Evolutionary conservation across 768 basidiomycete genomes (phyloP).

Genomic region (Auriscalpium microsporum): DNA sequence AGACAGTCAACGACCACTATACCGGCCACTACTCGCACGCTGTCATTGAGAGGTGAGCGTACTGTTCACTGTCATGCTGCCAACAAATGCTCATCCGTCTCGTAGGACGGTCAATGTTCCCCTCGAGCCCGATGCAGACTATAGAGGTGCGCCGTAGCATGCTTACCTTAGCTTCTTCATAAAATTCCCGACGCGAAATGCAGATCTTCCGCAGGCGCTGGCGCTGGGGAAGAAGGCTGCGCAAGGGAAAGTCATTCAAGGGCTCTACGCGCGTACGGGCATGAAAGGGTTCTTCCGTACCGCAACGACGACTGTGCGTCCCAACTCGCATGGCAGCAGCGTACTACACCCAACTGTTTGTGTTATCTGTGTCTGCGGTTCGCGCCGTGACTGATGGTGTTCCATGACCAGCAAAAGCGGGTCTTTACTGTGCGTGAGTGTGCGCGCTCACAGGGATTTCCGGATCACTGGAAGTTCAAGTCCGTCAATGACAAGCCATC

Average conservation of each 20-base stretch:
- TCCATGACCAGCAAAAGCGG: constrained; percentile 51
- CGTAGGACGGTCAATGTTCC: constrained; percentile 48
- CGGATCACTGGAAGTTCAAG: constrained; percentile 57
- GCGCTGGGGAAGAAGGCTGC: not conserved
- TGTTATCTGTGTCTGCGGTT: not conserved
- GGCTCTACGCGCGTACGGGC: constrained; percentile 49
- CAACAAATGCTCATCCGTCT: not conserved
- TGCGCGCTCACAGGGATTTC: constrained; percentile 73
- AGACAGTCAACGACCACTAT: constrained; percentile 43
- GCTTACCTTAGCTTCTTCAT: too few species aligned
- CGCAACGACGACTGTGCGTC: constrained; percentile 48
- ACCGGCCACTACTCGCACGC: constrained; percentile 32
- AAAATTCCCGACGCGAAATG: not conserved
- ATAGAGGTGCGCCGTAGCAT: constrained; percentile 31
- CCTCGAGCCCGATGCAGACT: constrained; percentile 39
- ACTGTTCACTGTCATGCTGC: not conserved
- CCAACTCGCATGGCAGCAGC: constrained; percentile 38
- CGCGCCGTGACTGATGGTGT: not conserved
- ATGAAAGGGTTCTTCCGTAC: constrained; percentile 49
- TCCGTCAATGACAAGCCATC: constrained; percentile 32
- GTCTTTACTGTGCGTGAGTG: constrained; percentile 30
- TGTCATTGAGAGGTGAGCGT: constrained; percentile 45
- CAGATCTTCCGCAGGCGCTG: constrained; percentile 38
- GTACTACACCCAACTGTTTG: constrained; percentile 41
- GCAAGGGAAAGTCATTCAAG: constrained; percentile 21